Evolutionary conservation across 148 eudicot species (phyloP), one percentile per base, ranked within the genome.

Genomic region (Tetragonia tetragonoides): DNA sequence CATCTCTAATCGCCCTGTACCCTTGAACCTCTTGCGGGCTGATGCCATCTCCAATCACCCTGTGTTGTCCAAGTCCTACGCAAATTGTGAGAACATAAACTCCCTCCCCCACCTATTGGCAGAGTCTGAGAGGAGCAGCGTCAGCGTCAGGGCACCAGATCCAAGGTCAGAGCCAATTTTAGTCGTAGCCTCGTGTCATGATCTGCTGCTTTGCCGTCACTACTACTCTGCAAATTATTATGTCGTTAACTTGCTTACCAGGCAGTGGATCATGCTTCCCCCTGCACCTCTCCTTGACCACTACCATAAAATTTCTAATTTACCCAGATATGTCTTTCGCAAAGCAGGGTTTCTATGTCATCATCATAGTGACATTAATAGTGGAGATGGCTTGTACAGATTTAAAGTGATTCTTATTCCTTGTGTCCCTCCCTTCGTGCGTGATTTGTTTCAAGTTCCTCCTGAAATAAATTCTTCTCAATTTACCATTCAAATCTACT

Each of bases 231-330:
- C 12, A 16, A 16, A 16, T 12, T 73, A 73, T 73, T 73, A 73
- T 73, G 75, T 73, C 28, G 62, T 73, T 65, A 73, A 73, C 53
- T 73, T 73, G 62, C 64, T 73, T 6, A 73, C 75, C 46, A 73
- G 65, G 24, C 75, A 73, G 12, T 73, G 75, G 75, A 57, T 73
- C 51, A 44, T 24, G 24, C 75, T 73, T 57, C 75, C 75, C 44
- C 34, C 40, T 28, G 1, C 10, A 7, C 60, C 61, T 23, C 28
- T 3, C 8, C 20, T 6, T 37, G 11, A 15, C 49, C 16, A 47
- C 21, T 40, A 3, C 53, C 53, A 2, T 10, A 20, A 23, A 28
- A 21, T 53, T 18, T 5, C 41, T 17, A n/a, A 5, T 17, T 5
- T 17, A 56, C 3, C 21, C 6, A 37, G 2, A 16, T 7, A 28